Base-by-base conservation (phyloP, 1,284 basidiomycete genomes). In the Mycosarcoma mackinlayi region DNA sequence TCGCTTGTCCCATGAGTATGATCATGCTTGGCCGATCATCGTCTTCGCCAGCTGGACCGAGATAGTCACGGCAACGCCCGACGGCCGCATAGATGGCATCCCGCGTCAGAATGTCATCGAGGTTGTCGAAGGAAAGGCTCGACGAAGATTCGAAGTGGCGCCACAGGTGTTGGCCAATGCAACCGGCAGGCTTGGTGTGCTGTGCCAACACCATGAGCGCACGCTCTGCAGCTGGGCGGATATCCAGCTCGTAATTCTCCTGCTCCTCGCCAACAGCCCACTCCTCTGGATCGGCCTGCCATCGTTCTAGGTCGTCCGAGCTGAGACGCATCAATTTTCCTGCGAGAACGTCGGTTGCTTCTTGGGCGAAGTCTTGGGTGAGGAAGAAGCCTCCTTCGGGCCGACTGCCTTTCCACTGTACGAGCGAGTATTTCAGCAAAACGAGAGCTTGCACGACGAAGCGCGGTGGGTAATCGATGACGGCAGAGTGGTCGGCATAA, bases 1-100 rank as follows among this genome's bases (percentile, higher is more conserved):
- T 75, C 0, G 76, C 77, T 35, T 53, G 59, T 7, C 62, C 57
- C 66, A 78, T 70, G 37, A 67, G 67, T 14, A 52, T 47, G 13
- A 66, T 41, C 37, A 55, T 57, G 40, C 56, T 56, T 2, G 63
- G 71, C 4, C 49, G 49, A 24, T 72, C 71, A 35, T 66, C 73
- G 30, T 65, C 65, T 31, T 74, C 71, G 19, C 61, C 57, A 0
- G 53, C 56, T 2, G 61, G 59, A 11, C 60, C 47, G 34, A 80
- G 73, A 33, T 76, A 54, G 35, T 78, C 70, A 13, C 75, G 73
- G 37, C 76, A 77, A 13, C 67, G 48, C 14, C 76, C 78, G 2
- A 75, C 56, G 3, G 77, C 80, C 6, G 74, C 69, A 49, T 82
- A 82, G 47, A 80, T 57, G 16, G 79, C 79, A 39, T 82, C 80